A percentile compares a stretch with the other conserved stretches of the same genome.
phyloP scores from a whole-genome alignment of 2,329 filamentous ascomycete species.

The Niveomyces coronatus region DNA sequence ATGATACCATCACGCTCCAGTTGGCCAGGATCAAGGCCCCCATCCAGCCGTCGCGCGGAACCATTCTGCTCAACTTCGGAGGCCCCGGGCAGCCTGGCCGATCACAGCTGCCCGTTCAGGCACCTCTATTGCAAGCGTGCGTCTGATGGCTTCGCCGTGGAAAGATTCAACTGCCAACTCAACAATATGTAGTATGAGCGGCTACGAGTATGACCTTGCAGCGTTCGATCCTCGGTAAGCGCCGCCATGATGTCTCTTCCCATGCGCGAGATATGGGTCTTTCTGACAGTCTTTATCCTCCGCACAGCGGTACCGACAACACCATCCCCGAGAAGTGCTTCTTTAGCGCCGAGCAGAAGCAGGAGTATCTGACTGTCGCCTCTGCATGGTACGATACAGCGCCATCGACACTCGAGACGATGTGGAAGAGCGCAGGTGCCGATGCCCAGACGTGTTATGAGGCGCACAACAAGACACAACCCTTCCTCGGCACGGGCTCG shows the following conservation, averaged over 20 bases:
- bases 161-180: no score
- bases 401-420: no score
- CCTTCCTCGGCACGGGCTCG: conserved; percentile 21
- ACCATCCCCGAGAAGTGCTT: conserved; percentile 16
- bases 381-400: conserved; percentile 11
- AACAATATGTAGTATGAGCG: no score
- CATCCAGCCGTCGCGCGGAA: conserved; percentile 17
- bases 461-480: conserved; percentile 14
- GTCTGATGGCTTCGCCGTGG: no score
- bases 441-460: conserved; percentile 16
- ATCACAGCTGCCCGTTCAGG: no score
- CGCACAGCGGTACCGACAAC: conserved; percentile 13
- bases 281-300: not conserved
- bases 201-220: conserved; percentile 19
- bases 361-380: not conserved
- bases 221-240: conserved; percentile 20
- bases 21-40: conserved; percentile 9
- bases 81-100: conserved; percentile 19
- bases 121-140: no score
- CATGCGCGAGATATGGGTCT: no score
- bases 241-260: not conserved
- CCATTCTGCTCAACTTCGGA: conserved; percentile 22
- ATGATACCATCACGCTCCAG: conserved; percentile 8
- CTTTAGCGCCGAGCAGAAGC: conserved; percentile 2
- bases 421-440: conserved; percentile 13